Evolutionary conservation across 2,329 filamentous ascomycete species (phyloP), one percentile per base, ranked within the genome.

Genomic region (Monascus ruber): DNA sequence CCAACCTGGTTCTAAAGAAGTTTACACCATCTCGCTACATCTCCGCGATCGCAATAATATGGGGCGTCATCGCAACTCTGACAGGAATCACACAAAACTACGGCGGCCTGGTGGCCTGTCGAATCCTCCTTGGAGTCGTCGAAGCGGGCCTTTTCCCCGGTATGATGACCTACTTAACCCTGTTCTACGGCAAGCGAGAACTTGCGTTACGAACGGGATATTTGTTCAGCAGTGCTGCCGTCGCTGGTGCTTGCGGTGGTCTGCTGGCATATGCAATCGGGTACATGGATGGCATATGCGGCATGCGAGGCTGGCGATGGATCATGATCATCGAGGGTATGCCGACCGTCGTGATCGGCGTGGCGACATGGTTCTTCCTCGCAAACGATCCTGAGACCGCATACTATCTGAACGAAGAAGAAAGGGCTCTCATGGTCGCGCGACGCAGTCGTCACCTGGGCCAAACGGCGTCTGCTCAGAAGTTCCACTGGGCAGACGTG

Each of bases 141-240:
- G 81, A 85, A 59, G 80, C 80, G 0, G 81, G 81, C 0, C 63
- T 85, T 0, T 84, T 85, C 47, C 81, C 82, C 0, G 81, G 81
- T 0, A 47, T 65, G n/a, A 62, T 83, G 47, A 78, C 74, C 4
- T 85, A 85, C 48, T 68, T 87, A 11, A 85, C 82, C 0, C 73
- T 85, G 47, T 86, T 85, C 66, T 87, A 87, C 63, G 82, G 77
- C 35, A 82, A 81, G 52, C 70, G 72, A 26, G 83, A 87, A 59
- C 71, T 86, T 1, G 82, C 81, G 4, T 62, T 85, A 33, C 76
- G 83, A 2, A 78, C 85, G 3, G 81, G 79, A 1, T 85, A 84
- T 48, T 69, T 87, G 0, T 85, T 86, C 53, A 60, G 57, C 36
- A 59, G 59, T 35, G 74, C 82, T 1, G 82, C 83, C 1, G 66